Percentiles rank a stretch among this genome's conserved stretches.
Evolutionary conservation across 192 early-diverging fungal genomes (phyloP).

Genomic region (Coemansia sp.): DNA sequence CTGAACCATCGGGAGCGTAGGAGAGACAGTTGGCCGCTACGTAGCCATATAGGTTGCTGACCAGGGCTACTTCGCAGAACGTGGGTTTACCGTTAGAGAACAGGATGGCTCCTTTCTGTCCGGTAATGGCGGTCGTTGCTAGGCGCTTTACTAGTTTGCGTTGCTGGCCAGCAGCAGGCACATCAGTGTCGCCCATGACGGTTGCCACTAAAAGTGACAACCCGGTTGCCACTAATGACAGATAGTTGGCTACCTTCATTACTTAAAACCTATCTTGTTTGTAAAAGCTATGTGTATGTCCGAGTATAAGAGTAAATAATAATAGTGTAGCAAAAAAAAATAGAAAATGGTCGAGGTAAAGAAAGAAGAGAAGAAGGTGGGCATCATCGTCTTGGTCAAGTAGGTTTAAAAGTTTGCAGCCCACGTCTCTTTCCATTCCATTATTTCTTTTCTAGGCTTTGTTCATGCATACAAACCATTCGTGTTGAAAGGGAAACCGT

Average conservation of each 20-base stretch:
- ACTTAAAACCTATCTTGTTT: not conserved
- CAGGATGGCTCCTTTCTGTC: conserved; percentile 29
- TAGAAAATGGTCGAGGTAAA: not conserved
- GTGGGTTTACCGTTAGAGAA: conserved; percentile 31
- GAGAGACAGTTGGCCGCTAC: conserved; percentile 41
- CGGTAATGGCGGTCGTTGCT: conserved; percentile 9
- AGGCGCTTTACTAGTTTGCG: conserved; percentile 26
- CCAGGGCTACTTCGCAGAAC: conserved; percentile 39
- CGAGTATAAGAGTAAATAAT: not conserved
- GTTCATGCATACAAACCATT: conserved; percentile 4
- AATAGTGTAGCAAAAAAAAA: not conserved
- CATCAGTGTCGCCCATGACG: not conserved
- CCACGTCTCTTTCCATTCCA: not conserved
- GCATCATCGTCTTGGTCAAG: not conserved
- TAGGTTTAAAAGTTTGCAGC: not conserved
- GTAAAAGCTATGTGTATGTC: not conserved
- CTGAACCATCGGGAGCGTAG: not conserved
- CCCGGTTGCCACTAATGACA: not conserved
- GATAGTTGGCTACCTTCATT: conserved; percentile 5
- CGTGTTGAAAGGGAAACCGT: not conserved
- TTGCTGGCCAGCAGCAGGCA: conserved; percentile 40
- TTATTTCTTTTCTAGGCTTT: not conserved
- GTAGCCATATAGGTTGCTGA: conserved; percentile 41
- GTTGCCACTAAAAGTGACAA: conserved; percentile 1
- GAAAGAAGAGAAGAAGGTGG: not conserved